These are phyloP conservation scores for Trypanosoma vivax DNA, from an alignment of 208 protist genomes.

Conservation along the genomic window DNA sequence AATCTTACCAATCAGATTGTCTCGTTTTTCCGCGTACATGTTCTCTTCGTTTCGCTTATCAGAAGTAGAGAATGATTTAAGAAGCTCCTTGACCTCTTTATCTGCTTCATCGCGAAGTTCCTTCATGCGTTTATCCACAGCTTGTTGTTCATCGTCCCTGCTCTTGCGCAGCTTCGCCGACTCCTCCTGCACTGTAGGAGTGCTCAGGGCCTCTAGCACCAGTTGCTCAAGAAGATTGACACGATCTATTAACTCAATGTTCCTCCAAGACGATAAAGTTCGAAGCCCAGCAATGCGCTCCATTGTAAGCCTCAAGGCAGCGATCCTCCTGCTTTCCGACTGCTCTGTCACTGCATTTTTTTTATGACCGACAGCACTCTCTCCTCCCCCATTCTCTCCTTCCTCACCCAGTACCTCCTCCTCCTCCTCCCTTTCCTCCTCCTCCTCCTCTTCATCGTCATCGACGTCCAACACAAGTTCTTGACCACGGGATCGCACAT, in stretches of 20 bases:
- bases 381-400: conserved; percentile 19
- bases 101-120: conserved; percentile 73
- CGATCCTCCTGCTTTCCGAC: conserved; percentile 12
- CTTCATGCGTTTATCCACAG: conserved; percentile 45
- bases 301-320: conserved; percentile 58
- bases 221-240: conserved; percentile 74
- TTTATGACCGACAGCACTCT: conserved; percentile 11
- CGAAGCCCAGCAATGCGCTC: conserved; percentile 48
- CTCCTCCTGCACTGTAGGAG: conserved; percentile 39
- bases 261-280: conserved; percentile 68
- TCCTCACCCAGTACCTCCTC: conserved; percentile 8
- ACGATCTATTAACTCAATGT: conserved; percentile 65
- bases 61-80: conserved; percentile 27
- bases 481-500: conserved; percentile 21
- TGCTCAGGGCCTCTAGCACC: conserved; percentile 53
- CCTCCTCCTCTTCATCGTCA: conserved; percentile 15
- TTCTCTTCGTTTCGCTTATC: conserved; percentile 1
- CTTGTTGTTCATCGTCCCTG: conserved; percentile 31
- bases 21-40: conserved; percentile 27
- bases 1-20: conserved; percentile 28
- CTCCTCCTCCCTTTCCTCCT: conserved; percentile 17
- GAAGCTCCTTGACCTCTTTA: conserved; percentile 58
- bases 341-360: conserved; percentile 15
- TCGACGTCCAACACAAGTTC: conserved; percentile 5
- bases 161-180: conserved; percentile 50